Conservation (phyloP, 495 filamentous ascomycete genomes). For the Oleoguttula mirabilis region DNA sequence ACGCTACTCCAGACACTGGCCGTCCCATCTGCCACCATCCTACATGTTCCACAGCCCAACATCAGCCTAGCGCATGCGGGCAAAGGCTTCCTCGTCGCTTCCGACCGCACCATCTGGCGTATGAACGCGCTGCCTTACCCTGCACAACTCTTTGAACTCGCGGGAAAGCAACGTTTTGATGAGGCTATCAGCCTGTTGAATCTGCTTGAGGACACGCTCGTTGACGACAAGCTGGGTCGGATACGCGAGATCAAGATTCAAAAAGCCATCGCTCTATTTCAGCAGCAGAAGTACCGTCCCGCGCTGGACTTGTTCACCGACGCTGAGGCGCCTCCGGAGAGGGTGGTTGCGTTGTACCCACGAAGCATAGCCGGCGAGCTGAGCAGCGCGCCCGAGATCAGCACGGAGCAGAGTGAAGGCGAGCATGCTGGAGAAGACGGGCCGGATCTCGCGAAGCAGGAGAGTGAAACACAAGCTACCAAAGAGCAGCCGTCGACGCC, state of each 20-base stretch:
- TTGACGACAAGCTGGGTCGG: conserved; percentile 69
- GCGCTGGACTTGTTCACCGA: conserved; percentile 84
- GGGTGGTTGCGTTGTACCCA: conserved; percentile 78
- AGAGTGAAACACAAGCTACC: too few relatives aligned
- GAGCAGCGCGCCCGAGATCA: conserved; percentile 38
- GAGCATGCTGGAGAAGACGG: conserved; percentile 30
- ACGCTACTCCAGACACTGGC: conserved; percentile 74
- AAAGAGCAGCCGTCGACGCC: conserved; percentile 23
- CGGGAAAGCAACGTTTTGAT: conserved; percentile 64
- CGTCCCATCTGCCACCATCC: conserved; percentile 61
- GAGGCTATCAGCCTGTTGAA: conserved; percentile 81
- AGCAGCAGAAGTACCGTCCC: conserved; percentile 70
- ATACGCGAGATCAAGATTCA: conserved; percentile 75
- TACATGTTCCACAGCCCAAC: conserved; percentile 91
- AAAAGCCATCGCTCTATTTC: conserved; percentile 79
- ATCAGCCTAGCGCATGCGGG: conserved; percentile 86
- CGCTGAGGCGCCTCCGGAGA: conserved; percentile 76
- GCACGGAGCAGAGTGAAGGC: conserved; percentile 28
- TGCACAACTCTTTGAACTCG: conserved; percentile 74
- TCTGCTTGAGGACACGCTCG: conserved; percentile 84
- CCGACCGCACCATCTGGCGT: conserved; percentile 83
- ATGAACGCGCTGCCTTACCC: conserved; percentile 93
- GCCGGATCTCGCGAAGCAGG: conserved; percentile 21
- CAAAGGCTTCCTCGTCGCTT: conserved; percentile 83
- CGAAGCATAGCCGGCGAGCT: conserved; percentile 71